A percentile compares a stretch with the other conserved stretches of the same genome.
Conservation (phyloP, 1,139 yeast species). For the Saccharomyces pastorianus region DNA sequence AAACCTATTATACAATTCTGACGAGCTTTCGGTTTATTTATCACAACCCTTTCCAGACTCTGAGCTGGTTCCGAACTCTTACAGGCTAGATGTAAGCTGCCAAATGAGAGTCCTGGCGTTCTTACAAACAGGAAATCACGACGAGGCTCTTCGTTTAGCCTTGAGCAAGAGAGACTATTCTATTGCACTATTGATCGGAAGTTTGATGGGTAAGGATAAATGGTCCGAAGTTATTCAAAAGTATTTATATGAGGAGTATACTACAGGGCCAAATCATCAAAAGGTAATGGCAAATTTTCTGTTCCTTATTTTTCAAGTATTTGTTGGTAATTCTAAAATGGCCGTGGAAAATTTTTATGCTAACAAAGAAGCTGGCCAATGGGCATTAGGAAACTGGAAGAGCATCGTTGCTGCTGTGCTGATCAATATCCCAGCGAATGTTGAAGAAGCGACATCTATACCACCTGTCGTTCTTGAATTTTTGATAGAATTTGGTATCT, state of each 20-base stretch:
- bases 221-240: constrained; percentile 52
- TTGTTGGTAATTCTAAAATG: constrained; percentile 53
- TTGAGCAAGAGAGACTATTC: constrained; percentile 68
- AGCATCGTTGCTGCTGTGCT: constrained; percentile 41
- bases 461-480: constrained; percentile 40
- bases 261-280: constrained; percentile 37
- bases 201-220: constrained; percentile 52
- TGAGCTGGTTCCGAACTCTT: constrained; percentile 15
- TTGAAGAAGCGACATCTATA: constrained; percentile 6
- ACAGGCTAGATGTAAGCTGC: constrained; percentile 19
- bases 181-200: constrained; percentile 63
- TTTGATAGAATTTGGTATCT: constrained; percentile 48
- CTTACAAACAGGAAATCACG: constrained; percentile 57
- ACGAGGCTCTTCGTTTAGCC: constrained; percentile 57
- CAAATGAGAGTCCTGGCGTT: constrained; percentile 25
- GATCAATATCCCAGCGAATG: constrained; percentile 14
- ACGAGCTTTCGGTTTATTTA: constrained; percentile 20
- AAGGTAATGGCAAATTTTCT: constrained; percentile 39
- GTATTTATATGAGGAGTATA: constrained; percentile 41
- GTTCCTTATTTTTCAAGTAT: constrained; percentile 55
- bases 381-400: constrained; percentile 48
- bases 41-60: constrained; percentile 16
- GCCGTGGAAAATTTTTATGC: constrained; percentile 44
- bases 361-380: constrained; percentile 36
- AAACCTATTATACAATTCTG: constrained; percentile 24